Conservation (phyloP, 2,329 filamentous ascomycete species). For the Talaromyces sp. region DNA sequence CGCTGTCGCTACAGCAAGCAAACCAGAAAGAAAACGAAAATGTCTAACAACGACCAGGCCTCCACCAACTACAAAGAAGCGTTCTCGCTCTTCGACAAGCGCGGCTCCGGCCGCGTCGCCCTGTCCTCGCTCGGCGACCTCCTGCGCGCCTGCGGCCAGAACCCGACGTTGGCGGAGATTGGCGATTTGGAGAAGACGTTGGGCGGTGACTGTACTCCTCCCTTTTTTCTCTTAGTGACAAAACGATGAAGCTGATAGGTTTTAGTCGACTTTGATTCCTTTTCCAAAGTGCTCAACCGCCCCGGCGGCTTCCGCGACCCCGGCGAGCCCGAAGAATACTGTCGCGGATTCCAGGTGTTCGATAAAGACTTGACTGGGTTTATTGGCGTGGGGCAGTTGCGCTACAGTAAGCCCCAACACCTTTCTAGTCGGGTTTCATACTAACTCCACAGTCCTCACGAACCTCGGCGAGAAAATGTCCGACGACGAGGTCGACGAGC, state of each 20-base stretch:
- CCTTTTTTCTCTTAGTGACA: background rate
- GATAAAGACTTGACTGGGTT: slow-evolving; percentile 99
- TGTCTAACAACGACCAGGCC: slow-evolving; percentile 46
- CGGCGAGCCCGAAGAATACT: slow-evolving; percentile 96
- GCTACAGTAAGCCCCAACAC: slow-evolving; percentile 70
- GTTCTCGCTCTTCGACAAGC: slow-evolving; percentile 99
- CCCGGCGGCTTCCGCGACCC: slow-evolving; percentile 97
- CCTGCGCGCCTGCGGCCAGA: slow-evolving; percentile 93
- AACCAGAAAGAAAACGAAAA: slow-evolving; percentile 13
- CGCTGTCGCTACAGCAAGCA: background rate
- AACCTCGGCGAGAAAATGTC: slow-evolving; percentile 99
- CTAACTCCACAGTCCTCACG: slow-evolving; percentile 63
- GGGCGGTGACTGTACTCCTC: slow-evolving; percentile 78
- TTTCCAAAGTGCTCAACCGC: slow-evolving; percentile 93
- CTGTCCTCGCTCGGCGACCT: slow-evolving; percentile 86
- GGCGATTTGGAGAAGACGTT: slow-evolving; percentile 84
- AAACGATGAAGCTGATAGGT: background rate
- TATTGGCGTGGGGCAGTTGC: slow-evolving; percentile 94
- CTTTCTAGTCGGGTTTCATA: no score
- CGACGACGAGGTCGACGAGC: slow-evolving; percentile 96
- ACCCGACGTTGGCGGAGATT: slow-evolving; percentile 92
- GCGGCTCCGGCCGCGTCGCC: slow-evolving; percentile 86
- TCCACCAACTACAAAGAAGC: slow-evolving; percentile 99
- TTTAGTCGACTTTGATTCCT: slow-evolving; percentile 94
- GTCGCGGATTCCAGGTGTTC: slow-evolving; percentile 97